Evolutionary conservation across 2,329 filamentous ascomycete genomes (phyloP).

Genomic region (Colletotrichum noveboracense): DNA sequence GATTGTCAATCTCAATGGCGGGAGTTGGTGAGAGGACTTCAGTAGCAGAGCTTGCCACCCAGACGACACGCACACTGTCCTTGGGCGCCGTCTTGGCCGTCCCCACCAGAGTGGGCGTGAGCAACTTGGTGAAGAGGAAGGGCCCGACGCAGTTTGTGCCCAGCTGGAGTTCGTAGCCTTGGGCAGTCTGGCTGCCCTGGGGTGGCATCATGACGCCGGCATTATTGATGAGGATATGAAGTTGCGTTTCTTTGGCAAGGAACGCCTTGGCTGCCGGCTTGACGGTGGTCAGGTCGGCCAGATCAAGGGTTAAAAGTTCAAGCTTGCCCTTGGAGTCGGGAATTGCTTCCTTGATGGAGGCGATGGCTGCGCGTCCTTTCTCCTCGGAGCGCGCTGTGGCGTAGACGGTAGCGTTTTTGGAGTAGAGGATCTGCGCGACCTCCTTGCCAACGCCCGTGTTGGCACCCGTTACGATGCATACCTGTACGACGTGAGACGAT

Average conservation of each 20-base stretch:
- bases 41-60: slow-evolving; percentile 35
- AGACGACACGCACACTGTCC: slow-evolving; percentile 35
- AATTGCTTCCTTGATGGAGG: slow-evolving; percentile 39
- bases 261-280: slow-evolving; percentile 35
- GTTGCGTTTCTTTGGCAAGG: slow-evolving; percentile 30
- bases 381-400: slow-evolving; percentile 52
- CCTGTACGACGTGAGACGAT: slow-evolving; percentile 28
- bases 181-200: slow-evolving; percentile 42
- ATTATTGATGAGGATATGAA: slow-evolving; percentile 51
- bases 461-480: slow-evolving; percentile 55
- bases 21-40: slow-evolving; percentile 25
- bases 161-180: slow-evolving; percentile 48
- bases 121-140: slow-evolving; percentile 42
- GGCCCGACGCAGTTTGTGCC: slow-evolving; percentile 43
- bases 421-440: slow-evolving; percentile 58
- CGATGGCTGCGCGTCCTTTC: slow-evolving; percentile 51
- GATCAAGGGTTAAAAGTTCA: slow-evolving; percentile 51
- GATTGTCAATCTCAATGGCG: slow-evolving; percentile 32
- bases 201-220: slow-evolving; percentile 49
- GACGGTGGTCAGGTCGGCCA: slow-evolving; percentile 42
- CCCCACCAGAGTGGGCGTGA: slow-evolving; percentile 37
- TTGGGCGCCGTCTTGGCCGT: slow-evolving; percentile 34
- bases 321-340: slow-evolving; percentile 44
- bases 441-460: slow-evolving; percentile 55
- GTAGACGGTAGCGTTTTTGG: slow-evolving; percentile 59